Evolutionary conservation across 495 filamentous ascomycete genomes (phyloP).

Genomic region (Friedmanniomyces simplex): DNA sequence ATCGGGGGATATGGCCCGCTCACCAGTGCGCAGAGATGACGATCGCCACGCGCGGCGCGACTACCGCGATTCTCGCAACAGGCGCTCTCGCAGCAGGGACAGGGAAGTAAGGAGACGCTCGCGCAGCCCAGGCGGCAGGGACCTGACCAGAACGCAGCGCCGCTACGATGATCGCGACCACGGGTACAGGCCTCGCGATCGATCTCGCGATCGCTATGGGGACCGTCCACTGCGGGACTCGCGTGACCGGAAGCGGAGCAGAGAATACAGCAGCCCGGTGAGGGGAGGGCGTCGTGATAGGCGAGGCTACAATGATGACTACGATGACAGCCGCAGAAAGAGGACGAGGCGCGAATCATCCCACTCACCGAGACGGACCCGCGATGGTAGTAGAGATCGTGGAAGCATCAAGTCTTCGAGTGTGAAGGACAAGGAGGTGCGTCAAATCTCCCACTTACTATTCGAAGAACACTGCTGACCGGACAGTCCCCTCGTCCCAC

Average conservation of each 20-base stretch:
- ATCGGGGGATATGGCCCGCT: slow-evolving; percentile 20
- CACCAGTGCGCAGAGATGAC: slow-evolving; percentile 19
- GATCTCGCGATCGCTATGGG: slow-evolving; percentile 15
- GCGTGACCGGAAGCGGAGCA: slow-evolving; percentile 12
- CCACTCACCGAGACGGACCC: background rate
- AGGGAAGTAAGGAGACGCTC: slow-evolving; percentile 13
- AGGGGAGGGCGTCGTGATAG: slow-evolving; percentile 12
- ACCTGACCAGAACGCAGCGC: slow-evolving; percentile 10
- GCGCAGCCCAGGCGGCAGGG: slow-evolving; percentile 4
- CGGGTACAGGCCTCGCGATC: background rate
- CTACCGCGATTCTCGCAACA: slow-evolving; percentile 12
- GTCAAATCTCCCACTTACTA: background rate
- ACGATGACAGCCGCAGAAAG: slow-evolving; percentile 19
- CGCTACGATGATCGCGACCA: slow-evolving; percentile 10
- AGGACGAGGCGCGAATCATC: slow-evolving; percentile 7
- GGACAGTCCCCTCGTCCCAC: slow-evolving; percentile 15
- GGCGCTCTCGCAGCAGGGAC: slow-evolving; percentile 6
- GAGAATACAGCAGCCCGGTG: slow-evolving; percentile 17
- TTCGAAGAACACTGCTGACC: background rate
- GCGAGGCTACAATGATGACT: slow-evolving; percentile 12
- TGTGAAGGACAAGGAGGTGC: slow-evolving; percentile 12
- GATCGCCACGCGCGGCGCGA: slow-evolving; percentile 10
- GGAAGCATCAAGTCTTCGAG: background rate
- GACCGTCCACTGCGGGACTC: slow-evolving; percentile 1
- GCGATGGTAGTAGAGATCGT: slow-evolving; percentile 12